Evolutionary conservation across 805 yeast species (phyloP), one percentile per base, ranked within the genome.

Genomic region (Candida ascalaphidarum): DNA sequence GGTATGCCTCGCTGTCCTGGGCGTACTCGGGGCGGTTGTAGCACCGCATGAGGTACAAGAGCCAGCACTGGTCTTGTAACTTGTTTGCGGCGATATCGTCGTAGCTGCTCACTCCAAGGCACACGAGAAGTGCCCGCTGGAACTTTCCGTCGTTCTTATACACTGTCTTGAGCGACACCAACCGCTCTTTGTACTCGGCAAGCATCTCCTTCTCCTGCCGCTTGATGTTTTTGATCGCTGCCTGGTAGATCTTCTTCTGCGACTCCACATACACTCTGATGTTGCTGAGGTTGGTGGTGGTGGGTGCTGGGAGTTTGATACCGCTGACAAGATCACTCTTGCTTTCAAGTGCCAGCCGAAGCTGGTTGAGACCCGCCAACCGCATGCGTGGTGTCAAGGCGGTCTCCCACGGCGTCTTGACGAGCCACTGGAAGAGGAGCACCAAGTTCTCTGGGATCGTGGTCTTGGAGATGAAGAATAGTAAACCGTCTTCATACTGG

Each of bases 11-110:
- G 21, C 58, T 66, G 7, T 45, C 44, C 12, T 48, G 48, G 17
- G 40, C 50, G 7, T 41, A 45, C 6, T 29, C 31, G 14, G 27
- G 31, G 25, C 55, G 58, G 44, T 77, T 79, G 32, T 61, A 55
- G 32, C 72, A 67, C 40, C 85, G 61, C 20, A 81, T 70, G 15
- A 81, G 55, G 73, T 79, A 81, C 22, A 81, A 49, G 13, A 77
- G 48, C 49, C 81, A 56, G 2, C 70, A 68, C 39, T 77, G 80
- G 31, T 76, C 77, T 32, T 74, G 53, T 25, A 74, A 61, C 23
- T 65, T 59, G 23, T 69, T 58, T 3, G 50, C 59, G 2, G 65
- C 42, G 11, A 81, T 41, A 25, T 71, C 74, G 4, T 72, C 77
- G 40, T 66, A 74, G 13, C 63, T 59, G 3, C 68, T 50, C 8